A percentile compares a stretch with the other conserved stretches of the same genome.
phyloP scores from a whole-genome alignment of 208 protist genomes.

The Acanthamoeba healyi region DNA sequence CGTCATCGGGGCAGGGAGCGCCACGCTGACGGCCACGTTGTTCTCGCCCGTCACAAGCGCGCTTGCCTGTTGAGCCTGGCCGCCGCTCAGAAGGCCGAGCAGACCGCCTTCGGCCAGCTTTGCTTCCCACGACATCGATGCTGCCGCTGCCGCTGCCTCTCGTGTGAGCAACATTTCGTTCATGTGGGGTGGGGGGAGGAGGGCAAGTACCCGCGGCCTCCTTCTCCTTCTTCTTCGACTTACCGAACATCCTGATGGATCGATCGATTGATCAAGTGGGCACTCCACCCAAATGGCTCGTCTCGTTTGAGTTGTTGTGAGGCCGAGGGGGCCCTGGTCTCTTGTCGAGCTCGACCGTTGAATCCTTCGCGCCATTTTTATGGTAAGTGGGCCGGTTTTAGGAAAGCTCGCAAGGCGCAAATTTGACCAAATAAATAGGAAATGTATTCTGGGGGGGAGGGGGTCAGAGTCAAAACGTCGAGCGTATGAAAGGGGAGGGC shows the following conservation, averaged over 20 bases:
- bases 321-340: too few species aligned
- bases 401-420: not conserved
- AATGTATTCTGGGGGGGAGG: too few species aligned
- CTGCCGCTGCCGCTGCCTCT: too few species aligned
- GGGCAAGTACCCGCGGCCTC: too few species aligned
- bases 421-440: not conserved
- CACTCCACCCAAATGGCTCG: too few species aligned
- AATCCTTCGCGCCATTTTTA: too few species aligned
- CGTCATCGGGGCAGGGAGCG: not conserved
- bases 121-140: conserved; percentile 1
- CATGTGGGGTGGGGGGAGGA: not conserved
- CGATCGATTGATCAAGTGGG: too few species aligned
- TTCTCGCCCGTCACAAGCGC: not conserved
- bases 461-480: too few species aligned
- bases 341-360: too few species aligned
- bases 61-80: not conserved
- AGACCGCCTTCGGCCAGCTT: conserved; percentile 18
- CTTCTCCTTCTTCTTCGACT: not conserved
- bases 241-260: not conserved
- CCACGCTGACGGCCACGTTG: not conserved
- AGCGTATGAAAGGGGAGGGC: not conserved
- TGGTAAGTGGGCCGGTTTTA: not conserved
- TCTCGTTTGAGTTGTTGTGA: too few species aligned
- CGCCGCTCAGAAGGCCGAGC: not conserved
- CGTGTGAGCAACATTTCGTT: not conserved